Evolutionary conservation across 2,329 filamentous ascomycete genomes (phyloP).

Genomic region (Sclerotinia trifoliorum): DNA sequence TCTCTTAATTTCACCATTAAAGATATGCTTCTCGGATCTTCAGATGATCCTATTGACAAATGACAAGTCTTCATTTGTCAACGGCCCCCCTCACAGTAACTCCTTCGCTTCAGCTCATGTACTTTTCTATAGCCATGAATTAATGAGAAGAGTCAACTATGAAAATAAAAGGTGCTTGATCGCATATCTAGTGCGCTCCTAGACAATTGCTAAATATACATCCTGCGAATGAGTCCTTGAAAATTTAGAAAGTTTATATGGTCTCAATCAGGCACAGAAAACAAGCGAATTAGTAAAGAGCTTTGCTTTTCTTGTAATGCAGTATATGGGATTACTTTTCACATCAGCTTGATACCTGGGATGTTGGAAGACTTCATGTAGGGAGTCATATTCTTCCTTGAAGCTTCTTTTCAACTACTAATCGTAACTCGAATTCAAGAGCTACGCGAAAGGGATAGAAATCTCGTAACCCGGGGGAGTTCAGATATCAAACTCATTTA

Average conservation of each 20-base stretch:
- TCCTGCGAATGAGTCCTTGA: neutral
- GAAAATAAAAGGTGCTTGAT: neutral
- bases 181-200: neutral
- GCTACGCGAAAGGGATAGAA: neutral
- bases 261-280: neutral
- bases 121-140: rapidly evolving
- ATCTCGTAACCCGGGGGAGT: no score
- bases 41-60: no score
- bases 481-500: no score
- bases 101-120: neutral
- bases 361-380: neutral
- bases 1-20: neutral
- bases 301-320: neutral
- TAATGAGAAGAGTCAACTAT: neutral
- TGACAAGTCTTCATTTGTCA: neutral
- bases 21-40: neutral
- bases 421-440: neutral
- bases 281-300: neutral
- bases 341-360: no score
- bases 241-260: neutral
- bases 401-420: neutral
- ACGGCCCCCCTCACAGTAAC: neutral
- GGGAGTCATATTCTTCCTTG: neutral
- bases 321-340: neutral
- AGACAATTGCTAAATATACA: neutral